These are phyloP conservation scores for Cyanodermella asteris DNA, from an alignment of 2,329 filamentous ascomycete genomes.

Conservation along the genomic window DNA sequence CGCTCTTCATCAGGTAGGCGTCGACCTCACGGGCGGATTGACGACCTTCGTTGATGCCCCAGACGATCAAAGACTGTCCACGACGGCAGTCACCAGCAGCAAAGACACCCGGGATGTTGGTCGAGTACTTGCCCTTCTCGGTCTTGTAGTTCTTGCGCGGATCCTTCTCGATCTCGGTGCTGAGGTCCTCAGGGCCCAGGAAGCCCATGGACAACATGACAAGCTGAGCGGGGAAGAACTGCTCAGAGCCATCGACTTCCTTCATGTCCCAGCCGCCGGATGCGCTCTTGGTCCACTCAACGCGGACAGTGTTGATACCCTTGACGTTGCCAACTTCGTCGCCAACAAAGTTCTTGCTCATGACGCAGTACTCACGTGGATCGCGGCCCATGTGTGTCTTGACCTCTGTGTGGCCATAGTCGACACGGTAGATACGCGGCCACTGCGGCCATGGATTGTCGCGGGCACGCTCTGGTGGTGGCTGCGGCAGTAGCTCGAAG, in stretches of 20 bases:
- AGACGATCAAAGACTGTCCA: slow-evolving; percentile 89
- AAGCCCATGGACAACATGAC: slow-evolving; percentile 95
- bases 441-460: slow-evolving; percentile 98
- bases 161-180: slow-evolving; percentile 77
- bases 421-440: slow-evolving; percentile 94
- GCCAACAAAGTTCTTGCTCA: slow-evolving; percentile 91
- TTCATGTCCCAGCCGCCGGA: slow-evolving; percentile 97
- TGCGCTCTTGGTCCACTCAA: slow-evolving; percentile 84
- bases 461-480: slow-evolving; percentile 66
- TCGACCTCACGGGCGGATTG: slow-evolving; percentile 85
- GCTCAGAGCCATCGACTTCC: slow-evolving; percentile 76
- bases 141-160: slow-evolving; percentile 93
- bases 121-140: slow-evolving; percentile 63
- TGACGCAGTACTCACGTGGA: slow-evolving; percentile 91
- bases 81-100: slow-evolving; percentile 88
- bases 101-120: slow-evolving; percentile 73
- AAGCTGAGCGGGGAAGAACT: slow-evolving; percentile 91
- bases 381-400: slow-evolving; percentile 92
- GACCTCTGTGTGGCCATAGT: slow-evolving; percentile 91
- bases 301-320: slow-evolving; percentile 86
- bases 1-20: slow-evolving; percentile 53
- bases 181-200: slow-evolving; percentile 76
- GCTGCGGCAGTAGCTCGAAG: slow-evolving; percentile 87
- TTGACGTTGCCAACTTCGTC: slow-evolving; percentile 73
- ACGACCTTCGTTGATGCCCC: slow-evolving; percentile 95